These are phyloP conservation scores for Calonectria leucothoes DNA, from an alignment of 2,329 filamentous ascomycete genomes.

Conservation along the genomic window DNA sequence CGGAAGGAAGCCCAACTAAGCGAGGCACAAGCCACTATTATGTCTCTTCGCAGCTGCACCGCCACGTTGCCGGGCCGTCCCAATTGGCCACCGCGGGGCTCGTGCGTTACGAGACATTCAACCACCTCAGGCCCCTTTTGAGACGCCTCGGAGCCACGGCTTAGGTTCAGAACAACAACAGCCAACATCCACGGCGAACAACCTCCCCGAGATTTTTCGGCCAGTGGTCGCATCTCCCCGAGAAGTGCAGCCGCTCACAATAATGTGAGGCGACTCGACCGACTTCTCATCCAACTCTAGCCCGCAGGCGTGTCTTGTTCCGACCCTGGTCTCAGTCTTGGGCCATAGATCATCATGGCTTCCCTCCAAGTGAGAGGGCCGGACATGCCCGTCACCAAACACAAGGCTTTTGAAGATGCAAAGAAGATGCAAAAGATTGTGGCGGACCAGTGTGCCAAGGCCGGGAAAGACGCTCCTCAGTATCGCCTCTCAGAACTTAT, in stretches of 20 bases:
- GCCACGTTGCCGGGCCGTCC: slow-evolving; percentile 22
- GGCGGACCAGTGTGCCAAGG: slow-evolving; percentile 69
- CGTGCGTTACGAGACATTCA: slow-evolving; percentile 13
- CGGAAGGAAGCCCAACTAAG: not conserved
- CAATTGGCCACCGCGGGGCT: slow-evolving; percentile 32
- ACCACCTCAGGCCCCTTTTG: slow-evolving; percentile 13
- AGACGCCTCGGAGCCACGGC: slow-evolving; percentile 16
- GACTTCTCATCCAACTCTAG: slow-evolving; percentile 18
- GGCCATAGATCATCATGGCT: slow-evolving; percentile 47
- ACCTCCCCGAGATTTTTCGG: slow-evolving; percentile 14
- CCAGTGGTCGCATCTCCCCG: slow-evolving; percentile 1
- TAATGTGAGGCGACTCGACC: slow-evolving; percentile 31
- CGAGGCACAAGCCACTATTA: slow-evolving; percentile 28
- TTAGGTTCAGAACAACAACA: slow-evolving; percentile 25
- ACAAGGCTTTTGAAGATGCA: slow-evolving; percentile 75
- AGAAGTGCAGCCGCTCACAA: slow-evolving; percentile 22
- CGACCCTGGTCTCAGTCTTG: slow-evolving; percentile 8
- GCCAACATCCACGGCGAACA: slow-evolving; percentile 19
- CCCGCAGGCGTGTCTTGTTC: slow-evolving; percentile 11
- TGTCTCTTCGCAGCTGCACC: slow-evolving; percentile 18
- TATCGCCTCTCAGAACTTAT: slow-evolving; percentile 80
- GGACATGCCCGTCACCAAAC: slow-evolving; percentile 61
- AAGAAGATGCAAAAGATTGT: slow-evolving; percentile 75
- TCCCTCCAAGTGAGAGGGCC: slow-evolving; percentile 56
- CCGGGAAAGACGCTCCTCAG: slow-evolving; percentile 69